Evolutionary conservation across 306 rosid species (phyloP).

Genomic region (Ziziphus jujuba): DNA sequence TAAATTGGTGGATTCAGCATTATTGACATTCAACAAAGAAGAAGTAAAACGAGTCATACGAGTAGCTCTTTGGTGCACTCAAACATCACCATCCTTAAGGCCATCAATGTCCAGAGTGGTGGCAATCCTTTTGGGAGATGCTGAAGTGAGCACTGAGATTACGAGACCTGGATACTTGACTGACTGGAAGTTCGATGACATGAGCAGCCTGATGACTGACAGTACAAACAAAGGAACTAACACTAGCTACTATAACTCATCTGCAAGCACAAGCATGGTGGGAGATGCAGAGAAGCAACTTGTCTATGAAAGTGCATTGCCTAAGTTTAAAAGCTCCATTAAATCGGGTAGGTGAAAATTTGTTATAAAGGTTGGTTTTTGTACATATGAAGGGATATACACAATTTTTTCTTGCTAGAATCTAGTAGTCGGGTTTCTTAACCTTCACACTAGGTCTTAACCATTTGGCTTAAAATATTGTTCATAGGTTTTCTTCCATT

Average conservation of each 20-base stretch:
- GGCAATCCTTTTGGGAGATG: constrained; percentile 69
- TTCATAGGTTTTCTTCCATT: no score
- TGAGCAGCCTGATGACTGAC: constrained; percentile 23
- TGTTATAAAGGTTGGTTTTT: no score
- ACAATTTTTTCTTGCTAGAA: no score
- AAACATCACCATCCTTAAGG: constrained; percentile 51
- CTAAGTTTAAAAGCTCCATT: no score
- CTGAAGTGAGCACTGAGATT: constrained; percentile 52
- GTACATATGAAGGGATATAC: no score
- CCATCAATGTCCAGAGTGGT: constrained; percentile 78
- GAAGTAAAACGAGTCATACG: constrained; percentile 50
- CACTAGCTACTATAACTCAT: constrained; percentile 1
- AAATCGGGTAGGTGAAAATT: no score
- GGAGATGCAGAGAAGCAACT: background rate
- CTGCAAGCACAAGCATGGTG: constrained; percentile 5
- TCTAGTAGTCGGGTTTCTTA: no score
- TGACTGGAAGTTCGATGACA: constrained; percentile 60
- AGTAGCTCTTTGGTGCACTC: constrained; percentile 64
- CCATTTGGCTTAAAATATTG: no score
- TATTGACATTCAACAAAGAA: constrained; percentile 41
- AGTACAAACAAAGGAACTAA: constrained; percentile 4
- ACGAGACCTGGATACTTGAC: constrained; percentile 60
- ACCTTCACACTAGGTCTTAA: no score
- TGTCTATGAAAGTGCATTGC: background rate
- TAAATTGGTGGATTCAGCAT: constrained; percentile 35